Conservation (phyloP, 2,329 filamentous ascomycete species). For the Shiraia bambusicola region DNA sequence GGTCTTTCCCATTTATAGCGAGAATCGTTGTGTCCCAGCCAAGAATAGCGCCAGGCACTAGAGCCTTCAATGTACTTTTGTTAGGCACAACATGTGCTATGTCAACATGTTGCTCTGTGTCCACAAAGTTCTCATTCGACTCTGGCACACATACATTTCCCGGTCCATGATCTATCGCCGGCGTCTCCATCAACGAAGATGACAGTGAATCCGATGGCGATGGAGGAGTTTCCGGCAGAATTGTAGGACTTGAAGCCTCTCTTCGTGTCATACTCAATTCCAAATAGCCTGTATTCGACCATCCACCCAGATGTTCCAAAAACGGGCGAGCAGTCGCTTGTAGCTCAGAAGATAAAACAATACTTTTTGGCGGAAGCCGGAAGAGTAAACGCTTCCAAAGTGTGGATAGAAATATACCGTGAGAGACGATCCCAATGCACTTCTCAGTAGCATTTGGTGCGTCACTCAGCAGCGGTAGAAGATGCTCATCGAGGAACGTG, state of each 20-base stretch:
- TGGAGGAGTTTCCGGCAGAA: neutral
- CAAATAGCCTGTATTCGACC: constrained; percentile 68
- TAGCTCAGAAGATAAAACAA: constrained; percentile 49
- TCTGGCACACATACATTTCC: constrained; percentile 1
- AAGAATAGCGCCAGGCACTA: constrained; percentile 15
- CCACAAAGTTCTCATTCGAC: neutral
- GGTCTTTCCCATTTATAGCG: constrained; percentile 67
- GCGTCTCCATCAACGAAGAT: constrained; percentile 4
- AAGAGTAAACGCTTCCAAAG: constrained; percentile 65
- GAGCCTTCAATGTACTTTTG: neutral
- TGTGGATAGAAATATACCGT: constrained; percentile 76
- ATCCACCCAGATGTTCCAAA: constrained; percentile 58
- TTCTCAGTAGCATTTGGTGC: constrained; percentile 29
- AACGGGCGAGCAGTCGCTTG: constrained; percentile 42
- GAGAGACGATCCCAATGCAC: constrained; percentile 70
- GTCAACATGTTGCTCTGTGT: neutral
- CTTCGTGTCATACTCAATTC: constrained; percentile 45
- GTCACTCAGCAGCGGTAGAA: constrained; percentile 59
- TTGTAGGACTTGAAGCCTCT: neutral
- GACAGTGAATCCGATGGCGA: neutral
- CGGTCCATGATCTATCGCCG: neutral
- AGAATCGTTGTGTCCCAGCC: constrained; percentile 57
- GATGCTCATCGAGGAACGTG: constrained; percentile 64
- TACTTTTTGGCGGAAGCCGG: constrained; percentile 53
- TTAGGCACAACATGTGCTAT: neutral